A percentile compares a stretch with the other conserved stretches of the same genome.
phyloP scores from a whole-genome alignment of 169 alveolate genomes.

The Plasmodium sp. region DNA sequence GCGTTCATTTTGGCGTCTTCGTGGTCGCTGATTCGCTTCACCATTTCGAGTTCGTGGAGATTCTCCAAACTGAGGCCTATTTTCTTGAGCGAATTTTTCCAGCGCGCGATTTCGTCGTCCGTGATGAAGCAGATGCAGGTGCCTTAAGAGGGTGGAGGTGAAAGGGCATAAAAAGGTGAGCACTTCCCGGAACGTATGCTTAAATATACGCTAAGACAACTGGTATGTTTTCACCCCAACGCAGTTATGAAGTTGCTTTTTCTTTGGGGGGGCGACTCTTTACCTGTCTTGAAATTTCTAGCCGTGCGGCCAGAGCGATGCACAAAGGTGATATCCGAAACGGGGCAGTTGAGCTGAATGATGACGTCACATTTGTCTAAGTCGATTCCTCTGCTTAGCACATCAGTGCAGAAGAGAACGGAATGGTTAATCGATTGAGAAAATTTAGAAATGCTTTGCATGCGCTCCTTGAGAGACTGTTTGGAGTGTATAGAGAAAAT shows the following conservation, averaged over 20 bases:
- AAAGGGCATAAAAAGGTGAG: constrained; percentile 10
- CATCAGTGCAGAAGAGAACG: constrained; percentile 92
- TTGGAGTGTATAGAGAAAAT: constrained; percentile 52
- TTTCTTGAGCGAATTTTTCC: constrained; percentile 31
- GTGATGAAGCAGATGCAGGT: constrained; percentile 53
- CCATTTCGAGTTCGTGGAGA: constrained; percentile 19
- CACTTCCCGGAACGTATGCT: neutral
- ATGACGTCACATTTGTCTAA: constrained; percentile 95
- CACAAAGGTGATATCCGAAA: constrained; percentile 90
- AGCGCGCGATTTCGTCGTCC: constrained; percentile 28
- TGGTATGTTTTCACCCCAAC: neutral
- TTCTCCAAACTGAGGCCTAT: constrained; percentile 46
- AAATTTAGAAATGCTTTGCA: constrained; percentile 36
- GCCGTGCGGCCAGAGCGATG: constrained; percentile 98
- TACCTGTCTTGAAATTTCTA: constrained; percentile 92
- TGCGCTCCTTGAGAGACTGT: constrained; percentile 36
- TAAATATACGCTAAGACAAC: neutral
- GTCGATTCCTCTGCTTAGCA: constrained; percentile 96
- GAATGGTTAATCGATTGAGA: constrained; percentile 73
- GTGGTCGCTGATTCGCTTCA: constrained; percentile 3
- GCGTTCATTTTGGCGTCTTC: constrained; percentile 12
- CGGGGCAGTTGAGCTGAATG: constrained; percentile 93
- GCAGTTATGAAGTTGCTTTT: neutral
- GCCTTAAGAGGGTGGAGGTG: neutral
- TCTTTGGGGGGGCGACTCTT: neutral